A percentile compares a stretch with the other conserved stretches of the same genome.
Conservation (phyloP, 352 stramenopile genomes). For the Phytophthora colocasiae region DNA sequence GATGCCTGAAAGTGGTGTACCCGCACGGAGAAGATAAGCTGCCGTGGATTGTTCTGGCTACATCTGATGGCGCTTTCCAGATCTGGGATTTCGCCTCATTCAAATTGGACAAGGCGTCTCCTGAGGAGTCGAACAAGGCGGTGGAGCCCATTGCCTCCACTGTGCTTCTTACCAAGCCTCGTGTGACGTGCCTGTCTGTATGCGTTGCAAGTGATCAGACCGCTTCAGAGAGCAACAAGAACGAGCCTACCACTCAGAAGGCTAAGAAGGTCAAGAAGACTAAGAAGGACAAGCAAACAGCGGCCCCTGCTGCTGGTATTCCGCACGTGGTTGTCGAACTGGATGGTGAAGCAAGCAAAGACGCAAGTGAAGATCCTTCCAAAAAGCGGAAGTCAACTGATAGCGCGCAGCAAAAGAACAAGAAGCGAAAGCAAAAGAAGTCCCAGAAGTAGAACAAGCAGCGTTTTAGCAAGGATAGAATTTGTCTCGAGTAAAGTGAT, state of each 20-base stretch:
- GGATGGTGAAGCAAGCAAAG: slow-evolving; percentile 40
- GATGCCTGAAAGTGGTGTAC: slow-evolving; percentile 79
- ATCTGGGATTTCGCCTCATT: slow-evolving; percentile 84
- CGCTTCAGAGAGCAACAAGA: slow-evolving; percentile 19
- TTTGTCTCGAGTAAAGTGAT: not conserved
- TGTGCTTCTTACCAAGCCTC: slow-evolving; percentile 72
- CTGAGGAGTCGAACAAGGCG: slow-evolving; percentile 64
- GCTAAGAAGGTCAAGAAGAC: slow-evolving; percentile 56
- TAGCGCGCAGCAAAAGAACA: slow-evolving; percentile 27
- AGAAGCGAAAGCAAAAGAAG: slow-evolving; percentile 40
- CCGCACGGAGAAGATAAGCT: slow-evolving; percentile 59
- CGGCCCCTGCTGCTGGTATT: slow-evolving; percentile 36
- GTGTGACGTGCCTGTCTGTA: slow-evolving; percentile 76
- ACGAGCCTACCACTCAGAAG: slow-evolving; percentile 20
- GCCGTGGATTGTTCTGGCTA: slow-evolving; percentile 79
- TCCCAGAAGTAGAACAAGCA: slow-evolving; percentile 28
- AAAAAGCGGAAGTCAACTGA: slow-evolving; percentile 37
- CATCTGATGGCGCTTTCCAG: slow-evolving; percentile 78
- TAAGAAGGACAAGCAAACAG: slow-evolving; percentile 40
- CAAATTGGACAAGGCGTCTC: slow-evolving; percentile 50
- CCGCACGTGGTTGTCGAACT: slow-evolving; percentile 80
- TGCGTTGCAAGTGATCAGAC: slow-evolving; percentile 48
- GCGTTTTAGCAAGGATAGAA: not conserved
- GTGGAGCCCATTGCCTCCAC: slow-evolving; percentile 70
- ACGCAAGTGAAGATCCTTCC: slow-evolving; percentile 4